Evolutionary conservation across 1,139 yeast genomes (phyloP).

Genomic region (Kodamaea arcana): DNA sequence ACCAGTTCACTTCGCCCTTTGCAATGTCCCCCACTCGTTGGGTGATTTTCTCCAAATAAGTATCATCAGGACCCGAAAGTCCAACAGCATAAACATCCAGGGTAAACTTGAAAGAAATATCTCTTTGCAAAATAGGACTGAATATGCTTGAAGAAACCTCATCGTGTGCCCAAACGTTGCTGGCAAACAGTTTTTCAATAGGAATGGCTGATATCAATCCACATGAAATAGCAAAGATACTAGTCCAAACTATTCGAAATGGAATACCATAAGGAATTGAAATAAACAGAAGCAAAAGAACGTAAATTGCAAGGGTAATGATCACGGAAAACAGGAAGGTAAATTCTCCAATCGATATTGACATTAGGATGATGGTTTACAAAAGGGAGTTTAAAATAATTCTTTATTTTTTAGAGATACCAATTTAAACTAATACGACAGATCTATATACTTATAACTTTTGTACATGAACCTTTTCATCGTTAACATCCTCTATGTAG

Average conservation of each 20-base stretch:
- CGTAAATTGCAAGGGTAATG: neutral
- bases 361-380: too few relatives aligned
- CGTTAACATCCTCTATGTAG: constrained; percentile 11
- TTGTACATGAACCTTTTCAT: too few relatives aligned
- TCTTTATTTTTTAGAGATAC: too few relatives aligned
- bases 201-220: neutral
- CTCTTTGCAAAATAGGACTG: neutral
- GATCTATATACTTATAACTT: too few relatives aligned
- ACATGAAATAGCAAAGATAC: neutral
- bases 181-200: neutral
- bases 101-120: neutral
- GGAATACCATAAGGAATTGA: neutral
- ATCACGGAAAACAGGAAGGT: neutral
- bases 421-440: too few relatives aligned
- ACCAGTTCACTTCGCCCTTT: neutral
- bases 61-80: neutral
- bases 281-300: neutral
- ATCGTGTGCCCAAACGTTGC: neutral
- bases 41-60: neutral
- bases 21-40: neutral
- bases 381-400: too few relatives aligned
- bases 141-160: neutral
- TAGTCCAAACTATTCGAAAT: neutral
- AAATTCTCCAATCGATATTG: neutral
- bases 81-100: neutral